A percentile compares a stretch with the other conserved stretches of the same genome.
phyloP scores from a whole-genome alignment of 768 basidiomycete genomes.

The Cystobasidium tubakii region DNA sequence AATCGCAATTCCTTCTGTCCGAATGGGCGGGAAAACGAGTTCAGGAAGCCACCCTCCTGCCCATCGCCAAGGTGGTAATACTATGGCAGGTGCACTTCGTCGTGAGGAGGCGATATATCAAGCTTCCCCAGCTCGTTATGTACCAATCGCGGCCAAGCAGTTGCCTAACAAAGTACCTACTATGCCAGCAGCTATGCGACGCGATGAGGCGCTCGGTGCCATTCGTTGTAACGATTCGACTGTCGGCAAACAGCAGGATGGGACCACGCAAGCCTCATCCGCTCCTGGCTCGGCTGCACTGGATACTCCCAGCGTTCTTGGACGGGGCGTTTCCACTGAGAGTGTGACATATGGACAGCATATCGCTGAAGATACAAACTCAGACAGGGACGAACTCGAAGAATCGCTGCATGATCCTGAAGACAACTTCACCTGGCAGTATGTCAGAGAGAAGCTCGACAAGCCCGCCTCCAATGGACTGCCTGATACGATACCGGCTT shows the following conservation, averaged over 20 bases:
- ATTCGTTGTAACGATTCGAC: too few species aligned
- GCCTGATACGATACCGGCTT: background rate
- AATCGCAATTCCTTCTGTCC: background rate
- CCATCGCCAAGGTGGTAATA: background rate
- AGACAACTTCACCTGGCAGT: background rate
- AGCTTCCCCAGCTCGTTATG: background rate
- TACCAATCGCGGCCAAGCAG: background rate
- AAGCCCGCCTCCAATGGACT: background rate
- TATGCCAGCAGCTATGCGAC: too few species aligned
- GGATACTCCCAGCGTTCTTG: background rate
- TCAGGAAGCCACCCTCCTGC: background rate
- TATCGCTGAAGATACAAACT: background rate
- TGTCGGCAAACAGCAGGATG: too few species aligned
- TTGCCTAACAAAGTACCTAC: background rate
- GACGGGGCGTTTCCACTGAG: background rate
- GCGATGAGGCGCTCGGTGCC: too few species aligned
- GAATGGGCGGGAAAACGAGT: background rate
- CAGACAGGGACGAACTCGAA: background rate
- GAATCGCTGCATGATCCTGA: background rate
- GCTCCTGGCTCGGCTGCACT: background rate
- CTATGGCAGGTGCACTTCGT: background rate
- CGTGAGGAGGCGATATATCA: background rate
- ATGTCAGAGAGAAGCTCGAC: background rate
- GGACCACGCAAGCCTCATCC: too few species aligned
- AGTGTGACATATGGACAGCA: background rate